Percentiles rank a stretch among this genome's conserved stretches.
These are phyloP conservation scores for Paramarasmius palmivorus DNA, from an alignment of 1,284 basidiomycete genomes.

Conservation along the genomic window DNA sequence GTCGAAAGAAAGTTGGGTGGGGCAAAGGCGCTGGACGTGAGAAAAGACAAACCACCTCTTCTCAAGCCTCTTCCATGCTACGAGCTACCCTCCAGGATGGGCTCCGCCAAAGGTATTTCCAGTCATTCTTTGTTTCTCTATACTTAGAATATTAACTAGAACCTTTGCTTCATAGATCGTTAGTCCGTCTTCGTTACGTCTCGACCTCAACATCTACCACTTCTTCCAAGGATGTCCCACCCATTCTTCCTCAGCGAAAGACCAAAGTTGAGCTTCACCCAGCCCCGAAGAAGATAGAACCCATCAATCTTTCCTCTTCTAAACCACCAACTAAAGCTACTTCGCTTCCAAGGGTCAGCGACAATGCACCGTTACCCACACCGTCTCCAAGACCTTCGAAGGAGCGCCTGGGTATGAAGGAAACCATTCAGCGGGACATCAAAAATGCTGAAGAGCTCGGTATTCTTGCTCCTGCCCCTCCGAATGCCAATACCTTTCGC, in stretches of 20 bases:
- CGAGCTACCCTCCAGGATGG: background rate
- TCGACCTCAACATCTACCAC: background rate
- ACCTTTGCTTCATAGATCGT: background rate
- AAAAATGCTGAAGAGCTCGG: slow-evolving; percentile 66
- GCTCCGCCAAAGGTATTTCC: slow-evolving; percentile 3
- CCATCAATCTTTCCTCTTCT: background rate
- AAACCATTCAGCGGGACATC: slow-evolving; percentile 62
- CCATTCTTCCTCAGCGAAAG: slow-evolving; percentile 3
- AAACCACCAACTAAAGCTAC: background rate
- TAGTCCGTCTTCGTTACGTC: slow-evolving; percentile 1
- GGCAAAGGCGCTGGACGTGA: no score
- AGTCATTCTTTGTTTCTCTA: background rate
- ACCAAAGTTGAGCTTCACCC: slow-evolving; percentile 2
- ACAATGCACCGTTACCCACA: background rate
- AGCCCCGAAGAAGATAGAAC: background rate
- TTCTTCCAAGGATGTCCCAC: background rate
- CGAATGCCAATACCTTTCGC: slow-evolving; percentile 53
- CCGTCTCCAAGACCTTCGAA: slow-evolving; percentile 8
- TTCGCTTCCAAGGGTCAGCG: background rate
- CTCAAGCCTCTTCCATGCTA: background rate
- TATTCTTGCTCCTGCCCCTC: slow-evolving; percentile 63
- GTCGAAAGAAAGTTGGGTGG: no score
- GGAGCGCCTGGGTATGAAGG: slow-evolving; percentile 31
- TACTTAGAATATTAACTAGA: background rate
- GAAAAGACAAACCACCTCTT: background rate